Conservation (phyloP, 2,329 filamentous ascomycete genomes). For the Thermoascus crustaceus region DNA sequence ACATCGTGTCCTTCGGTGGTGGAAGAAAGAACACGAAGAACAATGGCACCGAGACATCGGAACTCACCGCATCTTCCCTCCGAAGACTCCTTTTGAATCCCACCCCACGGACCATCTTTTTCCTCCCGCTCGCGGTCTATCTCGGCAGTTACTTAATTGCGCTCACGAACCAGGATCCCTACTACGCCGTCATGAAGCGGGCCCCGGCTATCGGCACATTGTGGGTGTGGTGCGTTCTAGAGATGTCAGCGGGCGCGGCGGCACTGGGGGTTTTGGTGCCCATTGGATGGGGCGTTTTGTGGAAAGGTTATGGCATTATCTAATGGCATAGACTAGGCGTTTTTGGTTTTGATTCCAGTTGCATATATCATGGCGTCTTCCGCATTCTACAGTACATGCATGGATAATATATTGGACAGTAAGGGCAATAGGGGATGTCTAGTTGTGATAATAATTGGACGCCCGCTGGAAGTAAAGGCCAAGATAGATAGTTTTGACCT, state of each 20-base stretch:
- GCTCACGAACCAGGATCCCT: conserved; percentile 70
- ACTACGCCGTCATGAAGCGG: conserved; percentile 84
- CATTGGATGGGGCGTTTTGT: conserved; percentile 44
- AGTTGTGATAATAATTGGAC: no score
- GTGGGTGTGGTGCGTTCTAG: conserved; percentile 89
- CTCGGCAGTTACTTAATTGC: conserved; percentile 71
- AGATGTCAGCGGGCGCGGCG: conserved; percentile 65
- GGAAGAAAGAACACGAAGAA: conserved; percentile 7
- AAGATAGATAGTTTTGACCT: no score
- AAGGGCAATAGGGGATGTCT: no score
- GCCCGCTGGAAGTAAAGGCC: no score
- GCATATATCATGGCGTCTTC: no score
- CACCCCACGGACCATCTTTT: conserved; percentile 25
- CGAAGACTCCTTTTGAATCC: no score
- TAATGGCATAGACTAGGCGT: no score
- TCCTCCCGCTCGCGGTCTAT: conserved; percentile 25
- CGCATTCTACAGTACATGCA: no score
- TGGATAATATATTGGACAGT: no score
- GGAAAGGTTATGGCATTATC: conserved; percentile 44
- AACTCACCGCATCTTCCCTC: no score
- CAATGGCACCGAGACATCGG: no score
- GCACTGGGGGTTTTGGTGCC: conserved; percentile 47
- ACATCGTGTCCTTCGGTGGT: conserved; percentile 28
- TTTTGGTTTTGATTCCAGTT: no score
- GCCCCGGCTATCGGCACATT: conserved; percentile 81